Percentiles rank a stretch among this genome's conserved stretches.
Evolutionary conservation across 805 yeast genomes (phyloP).

Genomic region (Yueomyces sp.): DNA sequence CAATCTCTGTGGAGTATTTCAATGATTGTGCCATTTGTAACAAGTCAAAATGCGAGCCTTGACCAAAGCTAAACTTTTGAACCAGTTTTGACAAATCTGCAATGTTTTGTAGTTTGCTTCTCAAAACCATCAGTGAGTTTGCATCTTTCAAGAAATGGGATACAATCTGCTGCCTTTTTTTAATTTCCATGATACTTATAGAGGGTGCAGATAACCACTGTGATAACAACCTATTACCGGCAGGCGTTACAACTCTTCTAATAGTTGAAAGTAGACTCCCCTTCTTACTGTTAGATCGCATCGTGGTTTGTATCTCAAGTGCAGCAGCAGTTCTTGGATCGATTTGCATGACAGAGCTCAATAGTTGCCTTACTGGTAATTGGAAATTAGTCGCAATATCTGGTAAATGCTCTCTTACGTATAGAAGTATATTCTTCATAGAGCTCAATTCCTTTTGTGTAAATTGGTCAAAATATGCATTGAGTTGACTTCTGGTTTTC

Average conservation of each 20-base stretch:
- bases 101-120: slow-evolving; percentile 29
- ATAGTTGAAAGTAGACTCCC: slow-evolving; percentile 67
- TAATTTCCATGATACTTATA: slow-evolving; percentile 41
- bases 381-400: slow-evolving; percentile 48
- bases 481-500: slow-evolving; percentile 16
- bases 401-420: slow-evolving; percentile 63
- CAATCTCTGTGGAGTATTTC: slow-evolving; percentile 22
- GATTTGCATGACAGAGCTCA: slow-evolving; percentile 50
- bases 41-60: slow-evolving; percentile 33
- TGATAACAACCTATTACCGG: slow-evolving; percentile 68
- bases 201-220: slow-evolving; percentile 80
- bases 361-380: slow-evolving; percentile 46
- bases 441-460: slow-evolving; percentile 42
- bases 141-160: slow-evolving; percentile 26
- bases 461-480: slow-evolving; percentile 17
- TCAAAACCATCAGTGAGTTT: slow-evolving; percentile 20
- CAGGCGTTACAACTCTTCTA: slow-evolving; percentile 60
- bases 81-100: slow-evolving; percentile 49
- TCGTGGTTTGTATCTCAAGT: slow-evolving; percentile 52
- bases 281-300: slow-evolving; percentile 38
- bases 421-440: slow-evolving; percentile 48
- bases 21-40: slow-evolving; percentile 32
- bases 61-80: slow-evolving; percentile 40
- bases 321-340: slow-evolving; percentile 72
- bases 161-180: slow-evolving; percentile 41